Conservation (phyloP, 106 monocot genomes). For the Platanthera zijinensis region DNA sequence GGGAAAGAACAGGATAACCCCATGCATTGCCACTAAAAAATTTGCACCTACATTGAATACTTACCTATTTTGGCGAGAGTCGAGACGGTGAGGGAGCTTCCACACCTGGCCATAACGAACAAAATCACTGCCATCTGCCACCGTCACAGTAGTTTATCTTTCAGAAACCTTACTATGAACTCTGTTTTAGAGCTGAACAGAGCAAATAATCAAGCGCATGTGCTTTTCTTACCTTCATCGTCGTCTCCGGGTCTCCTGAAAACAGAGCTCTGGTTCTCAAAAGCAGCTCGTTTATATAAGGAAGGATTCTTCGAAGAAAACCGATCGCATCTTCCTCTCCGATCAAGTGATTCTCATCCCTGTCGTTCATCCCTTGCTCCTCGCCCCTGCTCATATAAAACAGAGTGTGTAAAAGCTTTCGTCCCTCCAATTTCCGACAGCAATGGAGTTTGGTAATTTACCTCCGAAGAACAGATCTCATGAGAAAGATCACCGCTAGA, state of each 20-base stretch:
- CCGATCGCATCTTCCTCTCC: slow-evolving; percentile 90
- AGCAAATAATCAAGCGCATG: not conserved
- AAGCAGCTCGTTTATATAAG: slow-evolving; percentile 79
- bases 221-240: slow-evolving; percentile 68
- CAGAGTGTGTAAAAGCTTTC: not conserved
- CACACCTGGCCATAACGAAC: slow-evolving; percentile 83
- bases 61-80: slow-evolving; percentile 70
- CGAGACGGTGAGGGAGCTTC: slow-evolving; percentile 65
- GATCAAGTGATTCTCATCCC: slow-evolving; percentile 28
- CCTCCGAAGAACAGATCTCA: slow-evolving; percentile 71
- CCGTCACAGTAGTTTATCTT: not conserved
- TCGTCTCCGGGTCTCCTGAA: slow-evolving; percentile 83
- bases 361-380: slow-evolving; percentile 17
- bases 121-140: slow-evolving; percentile 71
- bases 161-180: not conserved
- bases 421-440: not conserved
- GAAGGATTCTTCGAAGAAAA: slow-evolving; percentile 46
- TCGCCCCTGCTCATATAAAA: slow-evolving; percentile 23
- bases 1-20: no score
- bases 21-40: no score
- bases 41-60: not conserved
- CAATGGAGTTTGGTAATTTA: slow-evolving; percentile 9
- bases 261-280: slow-evolving; percentile 64
- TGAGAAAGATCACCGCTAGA: slow-evolving; percentile 64
- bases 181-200: not conserved